Conservation (phyloP, 495 filamentous ascomycete genomes). For the Trichoderma virens region DNA sequence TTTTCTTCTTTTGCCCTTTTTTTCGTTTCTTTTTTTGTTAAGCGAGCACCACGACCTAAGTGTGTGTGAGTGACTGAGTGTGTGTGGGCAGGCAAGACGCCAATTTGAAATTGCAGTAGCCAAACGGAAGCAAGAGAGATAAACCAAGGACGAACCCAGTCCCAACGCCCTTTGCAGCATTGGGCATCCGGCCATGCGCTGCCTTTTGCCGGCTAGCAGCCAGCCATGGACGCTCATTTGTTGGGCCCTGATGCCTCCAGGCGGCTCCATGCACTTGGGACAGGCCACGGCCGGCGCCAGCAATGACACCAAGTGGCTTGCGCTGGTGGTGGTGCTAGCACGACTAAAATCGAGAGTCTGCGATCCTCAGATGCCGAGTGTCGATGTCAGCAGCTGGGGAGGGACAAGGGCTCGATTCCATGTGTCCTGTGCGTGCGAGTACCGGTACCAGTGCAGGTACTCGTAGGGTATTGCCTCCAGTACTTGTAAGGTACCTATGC, state of each 20-base stretch:
- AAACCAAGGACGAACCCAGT: neutral
- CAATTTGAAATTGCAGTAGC: neutral
- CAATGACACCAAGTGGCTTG: constrained; percentile 1
- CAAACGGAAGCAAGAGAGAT: neutral
- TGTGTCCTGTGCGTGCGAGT: too few species aligned
- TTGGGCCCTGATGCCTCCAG: constrained; percentile 2
- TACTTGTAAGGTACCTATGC: too few species aligned
- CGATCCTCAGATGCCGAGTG: too few species aligned
- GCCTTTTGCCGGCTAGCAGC: neutral
- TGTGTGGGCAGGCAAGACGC: neutral
- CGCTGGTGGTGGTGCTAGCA: neutral
- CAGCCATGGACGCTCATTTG: too few species aligned
- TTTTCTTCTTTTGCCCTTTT: neutral
- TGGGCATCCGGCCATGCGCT: neutral
- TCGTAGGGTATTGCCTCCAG: too few species aligned
- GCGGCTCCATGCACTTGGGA: neutral
- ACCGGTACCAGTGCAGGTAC: too few species aligned
- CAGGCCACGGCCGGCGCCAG: neutral
- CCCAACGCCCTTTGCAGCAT: neutral
- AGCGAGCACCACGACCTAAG: too few species aligned
- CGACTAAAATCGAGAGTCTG: neutral
- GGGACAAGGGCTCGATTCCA: too few species aligned
- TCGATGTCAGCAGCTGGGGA: too few species aligned
- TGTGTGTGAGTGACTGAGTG: neutral
- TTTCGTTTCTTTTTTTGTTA: neutral